These are phyloP conservation scores for Brassica rapa DNA, from an alignment of 345 rosid genomes.

Conservation along the genomic window DNA sequence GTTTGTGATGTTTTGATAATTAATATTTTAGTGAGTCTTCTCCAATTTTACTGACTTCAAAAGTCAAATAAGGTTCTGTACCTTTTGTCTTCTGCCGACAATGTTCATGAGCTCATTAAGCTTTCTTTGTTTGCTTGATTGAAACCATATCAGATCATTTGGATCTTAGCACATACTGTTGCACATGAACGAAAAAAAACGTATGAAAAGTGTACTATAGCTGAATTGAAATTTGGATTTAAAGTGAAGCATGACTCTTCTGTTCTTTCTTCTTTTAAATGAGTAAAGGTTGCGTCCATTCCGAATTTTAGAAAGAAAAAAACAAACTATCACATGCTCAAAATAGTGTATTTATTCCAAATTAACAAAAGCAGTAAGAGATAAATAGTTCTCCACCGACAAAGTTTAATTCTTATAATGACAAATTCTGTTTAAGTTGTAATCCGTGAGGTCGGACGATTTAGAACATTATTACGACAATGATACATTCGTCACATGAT, in stretches of 20 bases:
- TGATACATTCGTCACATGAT: conserved; percentile 2
- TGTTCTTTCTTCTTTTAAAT: background rate
- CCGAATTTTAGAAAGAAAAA: background rate
- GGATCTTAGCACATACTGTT: background rate
- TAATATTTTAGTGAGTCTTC: conserved; percentile 21
- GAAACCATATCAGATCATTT: conserved; percentile 23
- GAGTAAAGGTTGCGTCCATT: conserved; percentile 8
- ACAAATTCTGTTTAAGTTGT: background rate
- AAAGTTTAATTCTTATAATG: background rate
- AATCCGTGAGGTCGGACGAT: background rate
- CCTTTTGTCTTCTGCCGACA: conserved; percentile 39
- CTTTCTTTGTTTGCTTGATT: conserved; percentile 29
- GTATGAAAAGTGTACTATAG: background rate
- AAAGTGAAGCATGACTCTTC: conserved; percentile 20
- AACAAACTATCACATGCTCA: conserved; percentile 15
- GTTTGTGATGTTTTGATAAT: background rate
- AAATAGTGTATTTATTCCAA: conserved; percentile 10
- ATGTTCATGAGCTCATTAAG: conserved; percentile 10
- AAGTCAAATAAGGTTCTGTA: conserved; percentile 32
- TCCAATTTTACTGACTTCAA: conserved; percentile 19
- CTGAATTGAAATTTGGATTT: background rate
- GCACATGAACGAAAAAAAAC: background rate
- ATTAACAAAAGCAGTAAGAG: conserved; percentile 13
- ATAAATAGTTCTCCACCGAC: conserved; percentile 28
- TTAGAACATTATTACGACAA: conserved; percentile 1